These are phyloP conservation scores for Trichosporon ovoides DNA, from an alignment of 1,284 basidiomycete genomes.

Conservation along the genomic window DNA sequence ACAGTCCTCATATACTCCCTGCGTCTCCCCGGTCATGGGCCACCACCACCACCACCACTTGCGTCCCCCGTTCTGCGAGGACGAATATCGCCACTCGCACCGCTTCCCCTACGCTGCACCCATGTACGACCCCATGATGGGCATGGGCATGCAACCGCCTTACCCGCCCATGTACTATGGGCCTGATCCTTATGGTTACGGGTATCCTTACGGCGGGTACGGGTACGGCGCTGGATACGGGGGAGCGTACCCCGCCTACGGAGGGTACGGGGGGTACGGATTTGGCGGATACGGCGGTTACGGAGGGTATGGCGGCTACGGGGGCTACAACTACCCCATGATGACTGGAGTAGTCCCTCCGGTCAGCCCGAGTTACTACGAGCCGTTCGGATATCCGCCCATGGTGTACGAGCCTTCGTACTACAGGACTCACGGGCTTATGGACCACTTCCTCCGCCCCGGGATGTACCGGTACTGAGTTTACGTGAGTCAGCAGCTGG, in stretches of 20 bases:
- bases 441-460: slow-evolving; percentile 1
- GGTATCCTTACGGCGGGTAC: not conserved
- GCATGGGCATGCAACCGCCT: not conserved
- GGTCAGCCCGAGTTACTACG: not conserved
- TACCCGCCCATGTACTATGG: slow-evolving; percentile 1
- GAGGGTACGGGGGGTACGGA: not conserved
- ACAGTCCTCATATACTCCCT: too few species aligned
- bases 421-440: not conserved
- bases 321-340: not conserved
- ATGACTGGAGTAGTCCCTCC: too few species aligned
- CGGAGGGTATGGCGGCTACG: too few species aligned
- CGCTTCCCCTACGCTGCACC: not conserved
- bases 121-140: slow-evolving; percentile 1
- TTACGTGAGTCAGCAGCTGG: not conserved
- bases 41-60: not conserved
- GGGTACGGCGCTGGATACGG: not conserved
- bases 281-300: not conserved
- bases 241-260: too few species aligned
- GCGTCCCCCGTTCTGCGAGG: not conserved
- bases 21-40: not conserved
- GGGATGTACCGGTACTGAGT: slow-evolving; percentile 1
- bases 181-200: not conserved
- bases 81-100: not conserved
- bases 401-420: not conserved
- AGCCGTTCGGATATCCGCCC: not conserved